Base-by-base conservation (phyloP, 1,139 yeast species). In the Scheffersomyces insectosa region DNA sequence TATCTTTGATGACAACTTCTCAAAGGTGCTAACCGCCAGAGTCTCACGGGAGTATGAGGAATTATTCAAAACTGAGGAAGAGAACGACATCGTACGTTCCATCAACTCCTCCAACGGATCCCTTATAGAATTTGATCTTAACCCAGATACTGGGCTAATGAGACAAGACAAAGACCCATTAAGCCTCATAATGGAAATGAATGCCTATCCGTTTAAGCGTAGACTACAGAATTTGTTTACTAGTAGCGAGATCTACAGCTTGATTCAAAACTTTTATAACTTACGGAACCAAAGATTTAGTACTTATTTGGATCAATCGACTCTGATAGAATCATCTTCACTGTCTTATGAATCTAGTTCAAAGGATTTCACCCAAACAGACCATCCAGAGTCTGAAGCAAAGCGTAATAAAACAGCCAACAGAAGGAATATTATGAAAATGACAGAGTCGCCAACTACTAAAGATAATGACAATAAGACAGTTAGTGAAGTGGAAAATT, bases 81-180 rank as follows among this genome's bases (percentile, higher is more conserved):
- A 20, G 3, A 20, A 6, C 25, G 25, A 20, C 25, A 5, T 20
- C 25, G 25, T 20, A 7, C 23, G 34, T 31, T 31, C 34, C 7
- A 20, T 31, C 23, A 31, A 31, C 20, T 20, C 34, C 15, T 15
- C 15, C 7, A 31, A 20, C n/a, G 34, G 23, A 9, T 20, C 34
- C 5, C 20, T 31, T 12, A 15, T 31, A 15, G 23, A 31, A 11
- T 31, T 13, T 5, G 37, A 37, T 10, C 28, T 45, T 15, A 45
- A 43, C 20, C 48, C 46, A 3, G 16, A 12, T 1, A 46, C 38
- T 14, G 51, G 51, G 10, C 23, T 50, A 12, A 43, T 47, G n/a
- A 39, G 27, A 8, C 41, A 37, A 3, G 54, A 50, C 31, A 20
- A 35, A 10, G 52, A 50, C 28, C 54, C 54, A 3, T 20, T 49